Evolutionary conservation across 768 basidiomycete species (phyloP), one percentile per base, ranked within the genome.

Genomic region (Mycena rosella): DNA sequence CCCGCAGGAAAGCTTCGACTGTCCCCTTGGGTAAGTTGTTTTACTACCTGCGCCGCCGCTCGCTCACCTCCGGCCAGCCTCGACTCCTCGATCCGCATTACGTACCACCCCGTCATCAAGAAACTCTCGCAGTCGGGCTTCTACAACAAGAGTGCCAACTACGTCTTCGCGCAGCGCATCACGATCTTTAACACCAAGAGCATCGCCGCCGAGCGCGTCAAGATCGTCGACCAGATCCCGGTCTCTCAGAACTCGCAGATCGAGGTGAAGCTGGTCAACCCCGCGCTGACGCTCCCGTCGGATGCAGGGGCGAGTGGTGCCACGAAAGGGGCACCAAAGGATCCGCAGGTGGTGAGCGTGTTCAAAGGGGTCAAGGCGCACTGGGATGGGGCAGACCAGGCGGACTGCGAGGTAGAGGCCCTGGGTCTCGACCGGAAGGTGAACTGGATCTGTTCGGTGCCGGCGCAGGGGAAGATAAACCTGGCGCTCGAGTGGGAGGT

Each of bases 1-100:
- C 36, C 81, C 84, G 0, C 73, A 78, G 40, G 84, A 83, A 65
- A 78, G 68, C 47, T 85, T 85, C 63, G 76, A 79, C 29, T 83
- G 79, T 36, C 74, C 81, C 2, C 78, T 83, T 4, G 83, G 82
- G 82, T 82, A 67, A 38, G 77, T 40, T 40, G 8, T 7, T 15
- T 36, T 36, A 36, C 7, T 15, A 3, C 10, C 17, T 40, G 38
- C 17, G 17, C 38, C 17, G 17, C 5, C 38, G 17, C 11, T 40
- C 38, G 8, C 5, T 40, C 14, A 10, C 38, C 17, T 18, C 17
- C 14, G 9, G 36, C 1, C 48, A 84, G 83, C 7, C 58, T 83
- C 11, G 83, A 85, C 65, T 77, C 81, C 5, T 77, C 81, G 3
- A 72, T 84, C 57, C 80, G 80, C 1, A 62, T 83, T 36, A 79